Conservation (phyloP, 805 yeast genomes). For the Candida saitoana region DNA sequence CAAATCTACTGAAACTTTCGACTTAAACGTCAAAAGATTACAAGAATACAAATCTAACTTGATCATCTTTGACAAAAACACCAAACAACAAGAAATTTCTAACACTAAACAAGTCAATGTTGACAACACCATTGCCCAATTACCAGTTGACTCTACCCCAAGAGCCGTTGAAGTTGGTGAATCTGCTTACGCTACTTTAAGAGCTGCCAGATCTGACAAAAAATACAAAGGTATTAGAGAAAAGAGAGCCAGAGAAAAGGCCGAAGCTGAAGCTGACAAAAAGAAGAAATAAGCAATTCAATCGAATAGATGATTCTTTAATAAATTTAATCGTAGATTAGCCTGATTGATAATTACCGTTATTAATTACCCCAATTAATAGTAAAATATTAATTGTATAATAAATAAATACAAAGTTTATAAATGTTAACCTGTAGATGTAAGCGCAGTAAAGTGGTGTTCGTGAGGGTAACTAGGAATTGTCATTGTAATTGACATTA, state of each 20-base stretch:
- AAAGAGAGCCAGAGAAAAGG: constrained; percentile 95
- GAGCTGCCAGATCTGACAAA: constrained; percentile 93
- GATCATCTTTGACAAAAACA: constrained; percentile 92
- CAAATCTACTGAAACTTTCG: constrained; percentile 94
- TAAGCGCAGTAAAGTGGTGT: too few species aligned
- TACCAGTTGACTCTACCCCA: constrained; percentile 66
- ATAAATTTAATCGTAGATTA: constrained; percentile 2
- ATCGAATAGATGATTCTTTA: neutral
- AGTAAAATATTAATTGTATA: constrained; percentile 1
- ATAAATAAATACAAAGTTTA: constrained; percentile 6
- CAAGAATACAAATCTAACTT: constrained; percentile 93
- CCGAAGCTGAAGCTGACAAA: constrained; percentile 99
- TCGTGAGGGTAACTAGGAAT: too few species aligned
- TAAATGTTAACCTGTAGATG: too few species aligned
- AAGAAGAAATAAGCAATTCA: constrained; percentile 68
- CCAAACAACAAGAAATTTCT: constrained; percentile 61
- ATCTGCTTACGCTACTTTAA: constrained; percentile 88
- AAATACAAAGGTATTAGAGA: constrained; percentile 93
- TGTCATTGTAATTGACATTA: too few species aligned
- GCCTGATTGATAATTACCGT: constrained; percentile 4
- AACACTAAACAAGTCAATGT: constrained; percentile 69
- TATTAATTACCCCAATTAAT: constrained; percentile 4
- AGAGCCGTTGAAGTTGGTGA: constrained; percentile 82
- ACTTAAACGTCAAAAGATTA: constrained; percentile 92
- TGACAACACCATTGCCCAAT: constrained; percentile 74